Percentiles rank a stretch among this genome's conserved stretches.
Evolutionary conservation across 2,329 filamentous ascomycete genomes (phyloP).

Genomic region (Xylariaceae sp.): DNA sequence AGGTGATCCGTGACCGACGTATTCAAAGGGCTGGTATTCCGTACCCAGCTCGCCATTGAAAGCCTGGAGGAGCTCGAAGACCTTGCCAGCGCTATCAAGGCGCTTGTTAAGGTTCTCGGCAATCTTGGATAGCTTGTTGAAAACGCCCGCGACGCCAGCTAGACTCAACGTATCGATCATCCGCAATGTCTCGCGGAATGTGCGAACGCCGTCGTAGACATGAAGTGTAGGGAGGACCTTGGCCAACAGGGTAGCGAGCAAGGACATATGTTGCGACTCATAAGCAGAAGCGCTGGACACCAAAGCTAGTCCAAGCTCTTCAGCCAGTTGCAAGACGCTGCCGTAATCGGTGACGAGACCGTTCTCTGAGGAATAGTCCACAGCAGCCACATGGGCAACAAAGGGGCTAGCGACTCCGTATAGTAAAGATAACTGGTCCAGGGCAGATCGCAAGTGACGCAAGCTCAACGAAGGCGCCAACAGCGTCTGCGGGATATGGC

Average conservation of each 20-base stretch:
- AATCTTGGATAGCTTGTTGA: conserved; percentile 58
- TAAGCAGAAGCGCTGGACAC: conserved; percentile 81
- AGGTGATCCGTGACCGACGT: conserved; percentile 74
- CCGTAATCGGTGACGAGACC: conserved; percentile 85
- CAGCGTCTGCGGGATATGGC: conserved; percentile 85
- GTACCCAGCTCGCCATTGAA: conserved; percentile 92
- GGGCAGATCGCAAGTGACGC: conserved; percentile 69
- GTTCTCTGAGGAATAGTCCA: conserved; percentile 67
- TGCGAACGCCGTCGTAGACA: conserved; percentile 79
- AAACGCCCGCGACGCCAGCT: conserved; percentile 61
- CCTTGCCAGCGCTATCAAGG: conserved; percentile 65
- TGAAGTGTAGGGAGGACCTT: conserved; percentile 77
- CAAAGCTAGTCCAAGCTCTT: conserved; percentile 84
- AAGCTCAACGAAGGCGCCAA: conserved; percentile 81
- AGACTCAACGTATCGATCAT: conserved; percentile 78
- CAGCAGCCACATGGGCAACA: conserved; percentile 84
- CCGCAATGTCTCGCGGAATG: conserved; percentile 74
- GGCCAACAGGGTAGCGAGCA: conserved; percentile 79
- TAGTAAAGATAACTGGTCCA: conserved; percentile 87
- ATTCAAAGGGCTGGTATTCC: conserved; percentile 89
- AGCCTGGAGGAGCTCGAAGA: conserved; percentile 61
- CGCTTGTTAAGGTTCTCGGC: conserved; percentile 59
- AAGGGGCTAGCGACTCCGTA: conserved; percentile 91
- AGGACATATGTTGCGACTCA: conserved; percentile 90
- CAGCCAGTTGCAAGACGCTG: conserved; percentile 70